A percentile compares a stretch with the other conserved stretches of the same genome.
Conservation (phyloP, 768 basidiomycete species). For the Pleurotus sapidus region DNA sequence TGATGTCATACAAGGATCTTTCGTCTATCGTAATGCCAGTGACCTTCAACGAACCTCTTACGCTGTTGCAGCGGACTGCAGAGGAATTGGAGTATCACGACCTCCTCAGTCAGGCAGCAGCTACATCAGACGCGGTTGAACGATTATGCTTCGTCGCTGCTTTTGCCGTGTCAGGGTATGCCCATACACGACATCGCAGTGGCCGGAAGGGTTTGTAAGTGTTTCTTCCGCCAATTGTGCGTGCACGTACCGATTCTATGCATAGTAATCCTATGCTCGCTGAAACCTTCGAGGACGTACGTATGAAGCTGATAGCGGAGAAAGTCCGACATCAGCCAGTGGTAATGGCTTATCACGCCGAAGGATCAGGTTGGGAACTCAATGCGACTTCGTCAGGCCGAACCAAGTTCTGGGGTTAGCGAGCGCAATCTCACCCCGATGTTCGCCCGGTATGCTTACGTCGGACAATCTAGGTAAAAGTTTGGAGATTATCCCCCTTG, state of each 20-base stretch:
- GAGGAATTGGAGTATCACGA: conserved; percentile 82
- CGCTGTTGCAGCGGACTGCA: conserved; percentile 75
- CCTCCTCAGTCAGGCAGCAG: conserved; percentile 65
- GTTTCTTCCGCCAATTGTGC: neutral
- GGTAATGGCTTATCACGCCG: conserved; percentile 82
- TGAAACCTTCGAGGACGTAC: conserved; percentile 82
- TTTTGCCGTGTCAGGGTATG: conserved; percentile 83
- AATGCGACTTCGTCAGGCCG: conserved; percentile 75
- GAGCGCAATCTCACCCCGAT: conserved; percentile 7
- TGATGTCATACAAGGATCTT: conserved; percentile 52
- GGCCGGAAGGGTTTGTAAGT: conserved; percentile 88
- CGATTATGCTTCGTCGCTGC: conserved; percentile 78
- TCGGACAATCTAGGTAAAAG: conserved; percentile 65
- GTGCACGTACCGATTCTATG: conserved; percentile 7
- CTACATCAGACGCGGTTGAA: conserved; percentile 54
- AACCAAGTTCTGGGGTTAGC: conserved; percentile 89
- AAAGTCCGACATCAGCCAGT: conserved; percentile 87
- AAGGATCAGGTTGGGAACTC: conserved; percentile 75
- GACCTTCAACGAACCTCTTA: conserved; percentile 86
- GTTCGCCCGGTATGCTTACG: conserved; percentile 11
- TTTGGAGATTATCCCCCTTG: conserved; percentile 81
- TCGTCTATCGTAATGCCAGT: conserved; percentile 85
- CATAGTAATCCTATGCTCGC: conserved; percentile 82
- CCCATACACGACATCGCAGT: conserved; percentile 75
- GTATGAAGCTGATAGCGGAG: conserved; percentile 82